Evolutionary conservation across 768 basidiomycete genomes (phyloP).

Genomic region (Calocybe gangraenosa): DNA sequence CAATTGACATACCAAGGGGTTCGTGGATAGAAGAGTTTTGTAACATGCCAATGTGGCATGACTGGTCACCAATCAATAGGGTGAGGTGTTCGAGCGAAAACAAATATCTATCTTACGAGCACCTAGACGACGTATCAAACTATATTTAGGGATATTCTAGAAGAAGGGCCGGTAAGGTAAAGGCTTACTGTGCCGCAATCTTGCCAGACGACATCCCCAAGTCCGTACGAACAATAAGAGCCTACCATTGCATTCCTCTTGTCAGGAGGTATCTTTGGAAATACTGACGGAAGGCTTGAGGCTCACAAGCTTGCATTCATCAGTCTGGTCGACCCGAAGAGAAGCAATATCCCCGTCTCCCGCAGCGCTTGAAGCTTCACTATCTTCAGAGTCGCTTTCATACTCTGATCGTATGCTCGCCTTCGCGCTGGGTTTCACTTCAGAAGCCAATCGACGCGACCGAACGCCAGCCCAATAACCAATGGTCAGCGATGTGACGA

Average conservation of each 20-base stretch:
- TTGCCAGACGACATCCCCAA: slow-evolving; percentile 68
- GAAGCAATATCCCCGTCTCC: slow-evolving; percentile 15
- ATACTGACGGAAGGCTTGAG: too few relatives aligned
- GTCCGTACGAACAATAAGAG: slow-evolving; percentile 61
- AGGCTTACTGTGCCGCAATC: slow-evolving; percentile 77
- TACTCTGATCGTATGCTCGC: neutral
- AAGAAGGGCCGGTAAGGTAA: neutral
- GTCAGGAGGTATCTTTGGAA: slow-evolving; percentile 1
- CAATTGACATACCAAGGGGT: slow-evolving; percentile 50
- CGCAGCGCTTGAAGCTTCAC: slow-evolving; percentile 20
- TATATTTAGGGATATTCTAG: too few relatives aligned
- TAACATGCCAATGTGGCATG: slow-evolving; percentile 91
- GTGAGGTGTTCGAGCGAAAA: neutral
- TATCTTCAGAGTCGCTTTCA: neutral
- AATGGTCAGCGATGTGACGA: slow-evolving; percentile 31
- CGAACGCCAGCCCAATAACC: slow-evolving; percentile 38
- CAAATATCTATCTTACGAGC: too few relatives aligned
- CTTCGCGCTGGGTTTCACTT: too few relatives aligned
- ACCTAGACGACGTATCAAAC: too few relatives aligned
- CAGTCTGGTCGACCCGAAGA: slow-evolving; percentile 28
- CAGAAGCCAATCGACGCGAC: slow-evolving; percentile 12
- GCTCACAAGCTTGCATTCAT: slow-evolving; percentile 59
- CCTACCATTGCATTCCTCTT: slow-evolving; percentile 25
- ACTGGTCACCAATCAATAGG: slow-evolving; percentile 27
- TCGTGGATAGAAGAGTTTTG: slow-evolving; percentile 60